Conservation (phyloP, 768 basidiomycete genomes). For the Calocybe gangraenosa region DNA sequence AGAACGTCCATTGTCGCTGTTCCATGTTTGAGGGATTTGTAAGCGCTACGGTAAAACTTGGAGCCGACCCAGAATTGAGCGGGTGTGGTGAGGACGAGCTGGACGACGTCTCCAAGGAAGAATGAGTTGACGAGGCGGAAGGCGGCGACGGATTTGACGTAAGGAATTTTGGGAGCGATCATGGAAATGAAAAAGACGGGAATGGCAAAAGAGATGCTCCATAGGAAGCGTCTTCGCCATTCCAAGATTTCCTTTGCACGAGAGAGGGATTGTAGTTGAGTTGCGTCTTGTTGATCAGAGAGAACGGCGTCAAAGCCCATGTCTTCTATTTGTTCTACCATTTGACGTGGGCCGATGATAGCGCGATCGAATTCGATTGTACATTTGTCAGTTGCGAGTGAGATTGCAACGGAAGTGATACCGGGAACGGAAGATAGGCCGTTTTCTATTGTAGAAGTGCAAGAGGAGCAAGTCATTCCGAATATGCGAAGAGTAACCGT, state of each 20-base stretch:
- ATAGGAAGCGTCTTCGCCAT: slow-evolving; percentile 78
- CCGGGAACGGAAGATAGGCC: slow-evolving; percentile 70
- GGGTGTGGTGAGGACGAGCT: slow-evolving; percentile 77
- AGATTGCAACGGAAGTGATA: slow-evolving; percentile 65
- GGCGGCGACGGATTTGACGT: slow-evolving; percentile 49
- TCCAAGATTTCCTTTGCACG: slow-evolving; percentile 89
- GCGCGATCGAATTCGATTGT: slow-evolving; percentile 72
- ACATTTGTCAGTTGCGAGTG: slow-evolving; percentile 72
- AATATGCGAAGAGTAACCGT: slow-evolving; percentile 74
- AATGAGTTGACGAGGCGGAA: slow-evolving; percentile 58
- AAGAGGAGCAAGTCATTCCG: slow-evolving; percentile 89
- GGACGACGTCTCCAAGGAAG: slow-evolving; percentile 78
- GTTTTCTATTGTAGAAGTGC: slow-evolving; percentile 71
- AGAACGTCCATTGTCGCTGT: slow-evolving; percentile 98
- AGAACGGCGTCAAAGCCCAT: slow-evolving; percentile 91
- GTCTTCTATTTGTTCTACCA: slow-evolving; percentile 84
- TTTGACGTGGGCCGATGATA: slow-evolving; percentile 74
- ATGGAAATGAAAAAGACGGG: slow-evolving; percentile 95
- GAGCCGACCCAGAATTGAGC: slow-evolving; percentile 90
- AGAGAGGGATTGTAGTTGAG: slow-evolving; percentile 81
- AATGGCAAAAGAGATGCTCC: slow-evolving; percentile 73
- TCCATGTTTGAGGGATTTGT: slow-evolving; percentile 85
- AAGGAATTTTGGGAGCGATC: slow-evolving; percentile 68
- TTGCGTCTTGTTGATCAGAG: slow-evolving; percentile 72
- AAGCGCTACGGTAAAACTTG: slow-evolving; percentile 87